Conservation (phyloP, 2,329 filamentous ascomycete species). For the Sclerotinia borealis region DNA sequence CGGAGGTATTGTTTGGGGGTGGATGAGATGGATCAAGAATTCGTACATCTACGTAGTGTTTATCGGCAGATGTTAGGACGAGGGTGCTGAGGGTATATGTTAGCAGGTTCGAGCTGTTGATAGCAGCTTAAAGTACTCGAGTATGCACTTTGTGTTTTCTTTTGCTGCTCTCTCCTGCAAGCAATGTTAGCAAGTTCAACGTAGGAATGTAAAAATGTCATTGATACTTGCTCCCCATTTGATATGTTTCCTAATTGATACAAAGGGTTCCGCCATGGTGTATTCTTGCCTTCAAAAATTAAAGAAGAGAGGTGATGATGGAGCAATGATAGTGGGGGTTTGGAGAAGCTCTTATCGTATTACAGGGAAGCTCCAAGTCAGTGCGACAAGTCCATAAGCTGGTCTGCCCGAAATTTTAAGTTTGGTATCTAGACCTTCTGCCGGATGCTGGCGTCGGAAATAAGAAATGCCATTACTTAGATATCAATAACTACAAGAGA, state of each 20-base stretch:
- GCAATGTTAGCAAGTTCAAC: background rate
- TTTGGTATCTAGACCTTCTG: constrained; percentile 41
- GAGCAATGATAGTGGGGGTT: constrained; percentile 7
- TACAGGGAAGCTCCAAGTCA: background rate
- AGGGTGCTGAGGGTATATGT: constrained; percentile 22
- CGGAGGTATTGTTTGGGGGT: background rate
- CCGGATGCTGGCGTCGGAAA: constrained; percentile 33
- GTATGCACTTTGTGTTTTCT: constrained; percentile 23
- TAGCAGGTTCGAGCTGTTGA: background rate
- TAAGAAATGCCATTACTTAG: constrained; percentile 34
- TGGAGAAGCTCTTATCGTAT: background rate
- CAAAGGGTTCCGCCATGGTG: constrained; percentile 16
- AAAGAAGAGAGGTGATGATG: background rate
- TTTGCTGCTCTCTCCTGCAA: constrained; percentile 19
- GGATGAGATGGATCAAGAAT: constrained; percentile 17
- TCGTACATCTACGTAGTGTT: constrained; percentile 30
- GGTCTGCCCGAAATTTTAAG: background rate
- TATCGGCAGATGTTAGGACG: constrained; percentile 29
- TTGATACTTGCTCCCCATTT: constrained; percentile 26
- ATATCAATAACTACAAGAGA: constrained; percentile 17
- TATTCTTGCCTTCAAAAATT: background rate
- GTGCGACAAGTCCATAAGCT: background rate
- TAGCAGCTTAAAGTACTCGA: background rate
- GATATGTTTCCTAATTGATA: constrained; percentile 24
- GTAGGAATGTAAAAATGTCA: background rate